Conservation (phyloP, 768 basidiomycete genomes). For the Mycena alexandri region DNA sequence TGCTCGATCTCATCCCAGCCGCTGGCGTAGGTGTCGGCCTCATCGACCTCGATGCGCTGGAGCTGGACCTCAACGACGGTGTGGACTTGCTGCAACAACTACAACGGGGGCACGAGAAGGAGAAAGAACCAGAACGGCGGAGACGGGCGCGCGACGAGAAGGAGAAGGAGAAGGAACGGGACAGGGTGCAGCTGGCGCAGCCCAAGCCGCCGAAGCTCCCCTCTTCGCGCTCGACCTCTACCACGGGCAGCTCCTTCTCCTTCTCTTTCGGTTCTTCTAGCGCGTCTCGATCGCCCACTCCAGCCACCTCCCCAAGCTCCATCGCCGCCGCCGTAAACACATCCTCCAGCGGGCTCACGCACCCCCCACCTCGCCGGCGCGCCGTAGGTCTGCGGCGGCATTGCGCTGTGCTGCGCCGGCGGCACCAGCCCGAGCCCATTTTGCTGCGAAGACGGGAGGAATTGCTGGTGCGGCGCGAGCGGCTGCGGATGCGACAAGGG, state of each 20-base stretch:
- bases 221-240: too few relatives aligned
- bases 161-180: conserved; percentile 42
- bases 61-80: conserved; percentile 33
- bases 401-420: neutral
- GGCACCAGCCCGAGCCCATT: neutral
- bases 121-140: conserved; percentile 47
- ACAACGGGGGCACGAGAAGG: conserved; percentile 56
- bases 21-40: conserved; percentile 31
- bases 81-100: conserved; percentile 22
- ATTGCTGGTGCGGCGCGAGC: neutral
- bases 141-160: conserved; percentile 37
- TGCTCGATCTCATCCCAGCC: conserved; percentile 51
- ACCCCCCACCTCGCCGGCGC: conserved; percentile 32
- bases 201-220: conserved; percentile 60
- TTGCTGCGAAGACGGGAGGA: neutral
- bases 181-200: conserved; percentile 46
- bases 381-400: neutral
- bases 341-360: conserved; percentile 30
- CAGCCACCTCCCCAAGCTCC: conserved; percentile 10
- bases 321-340: conserved; percentile 25
- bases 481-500: too few relatives aligned
- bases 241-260: too few relatives aligned
- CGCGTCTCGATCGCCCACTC: neutral
- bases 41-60: conserved; percentile 39
- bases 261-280: neutral